These are phyloP conservation scores for Neurospora sp. DNA, from an alignment of 495 filamentous ascomycete genomes.

Conservation along the genomic window DNA sequence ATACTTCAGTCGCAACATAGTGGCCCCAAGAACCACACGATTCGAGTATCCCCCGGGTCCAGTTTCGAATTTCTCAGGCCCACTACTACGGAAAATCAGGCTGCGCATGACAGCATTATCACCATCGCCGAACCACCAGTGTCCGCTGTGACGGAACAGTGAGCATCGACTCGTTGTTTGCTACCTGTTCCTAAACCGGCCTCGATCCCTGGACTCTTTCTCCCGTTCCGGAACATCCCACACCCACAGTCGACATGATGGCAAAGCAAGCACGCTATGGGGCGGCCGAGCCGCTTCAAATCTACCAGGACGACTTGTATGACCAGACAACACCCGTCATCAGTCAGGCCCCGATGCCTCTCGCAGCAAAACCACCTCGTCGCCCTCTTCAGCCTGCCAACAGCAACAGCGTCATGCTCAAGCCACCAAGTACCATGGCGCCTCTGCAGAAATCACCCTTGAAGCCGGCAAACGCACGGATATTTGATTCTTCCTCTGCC, in stretches of 20 bases:
- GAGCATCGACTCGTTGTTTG: background rate
- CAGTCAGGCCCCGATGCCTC: constrained; percentile 43
- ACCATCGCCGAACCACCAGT: background rate
- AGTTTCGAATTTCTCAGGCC: background rate
- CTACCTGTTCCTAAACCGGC: background rate
- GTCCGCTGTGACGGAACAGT: background rate
- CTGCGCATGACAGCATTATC: background rate
- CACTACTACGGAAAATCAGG: background rate
- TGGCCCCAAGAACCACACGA: background rate
- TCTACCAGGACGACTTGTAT: constrained; percentile 52
- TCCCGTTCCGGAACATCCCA: background rate
- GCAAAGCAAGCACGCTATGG: constrained; percentile 50
- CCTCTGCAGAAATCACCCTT: constrained; percentile 47
- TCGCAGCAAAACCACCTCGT: constrained; percentile 33
- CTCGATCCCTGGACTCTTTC: background rate
- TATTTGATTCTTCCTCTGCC: constrained; percentile 29
- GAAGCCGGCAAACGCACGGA: constrained; percentile 31
- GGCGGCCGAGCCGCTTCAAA: constrained; percentile 47
- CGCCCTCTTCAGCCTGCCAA: constrained; percentile 42
- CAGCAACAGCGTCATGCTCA: constrained; percentile 40
- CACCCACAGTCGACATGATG: constrained; percentile 17
- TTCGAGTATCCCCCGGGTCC: background rate
- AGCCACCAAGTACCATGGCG: constrained; percentile 37
- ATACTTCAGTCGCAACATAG: background rate
- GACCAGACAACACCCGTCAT: constrained; percentile 34